These are phyloP conservation scores for Mortierella sp. DNA, from an alignment of 371 early-diverging fungal genomes.

Conservation along the genomic window DNA sequence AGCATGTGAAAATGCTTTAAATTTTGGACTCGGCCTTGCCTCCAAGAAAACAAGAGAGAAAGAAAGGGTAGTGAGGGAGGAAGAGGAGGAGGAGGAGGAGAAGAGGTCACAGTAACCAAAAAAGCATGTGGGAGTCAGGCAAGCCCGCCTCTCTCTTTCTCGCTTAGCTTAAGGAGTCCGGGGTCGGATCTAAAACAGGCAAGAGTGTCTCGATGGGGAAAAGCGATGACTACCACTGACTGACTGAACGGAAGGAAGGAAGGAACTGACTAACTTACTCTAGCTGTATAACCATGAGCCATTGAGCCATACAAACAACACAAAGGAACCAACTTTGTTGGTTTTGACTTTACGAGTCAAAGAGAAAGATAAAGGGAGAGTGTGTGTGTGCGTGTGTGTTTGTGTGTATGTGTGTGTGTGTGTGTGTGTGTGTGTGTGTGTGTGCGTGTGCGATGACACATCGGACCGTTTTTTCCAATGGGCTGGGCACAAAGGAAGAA, in stretches of 20 bases:
- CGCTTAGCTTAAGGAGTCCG: conserved; percentile 43
- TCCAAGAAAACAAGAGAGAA: neutral
- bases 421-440: neutral
- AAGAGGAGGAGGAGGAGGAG: neutral
- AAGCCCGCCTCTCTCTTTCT: neutral
- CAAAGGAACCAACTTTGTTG: neutral
- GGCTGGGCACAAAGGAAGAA: too few relatives aligned
- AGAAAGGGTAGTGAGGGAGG: neutral
- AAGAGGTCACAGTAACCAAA: conserved; percentile 6
- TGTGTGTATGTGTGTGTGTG: neutral
- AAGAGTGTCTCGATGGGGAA: conserved; percentile 7
- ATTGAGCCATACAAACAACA: conserved; percentile 8
- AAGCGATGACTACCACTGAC: too few relatives aligned
- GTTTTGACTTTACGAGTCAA: too few relatives aligned
- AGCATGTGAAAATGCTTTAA: conserved; percentile 18
- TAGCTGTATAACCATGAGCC: conserved; percentile 8
- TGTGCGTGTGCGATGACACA: conserved; percentile 8
- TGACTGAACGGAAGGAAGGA: too few relatives aligned
- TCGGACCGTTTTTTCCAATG: neutral
- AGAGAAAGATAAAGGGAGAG: too few relatives aligned
- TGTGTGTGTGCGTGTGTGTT: neutral
- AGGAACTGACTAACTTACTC: neutral
- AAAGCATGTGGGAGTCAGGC: neutral
- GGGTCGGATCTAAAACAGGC: conserved; percentile 38
- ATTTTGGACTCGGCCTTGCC: neutral